These are phyloP conservation scores for Chrysoporthe puriensis DNA, from an alignment of 2,329 filamentous ascomycete genomes.

Conservation along the genomic window DNA sequence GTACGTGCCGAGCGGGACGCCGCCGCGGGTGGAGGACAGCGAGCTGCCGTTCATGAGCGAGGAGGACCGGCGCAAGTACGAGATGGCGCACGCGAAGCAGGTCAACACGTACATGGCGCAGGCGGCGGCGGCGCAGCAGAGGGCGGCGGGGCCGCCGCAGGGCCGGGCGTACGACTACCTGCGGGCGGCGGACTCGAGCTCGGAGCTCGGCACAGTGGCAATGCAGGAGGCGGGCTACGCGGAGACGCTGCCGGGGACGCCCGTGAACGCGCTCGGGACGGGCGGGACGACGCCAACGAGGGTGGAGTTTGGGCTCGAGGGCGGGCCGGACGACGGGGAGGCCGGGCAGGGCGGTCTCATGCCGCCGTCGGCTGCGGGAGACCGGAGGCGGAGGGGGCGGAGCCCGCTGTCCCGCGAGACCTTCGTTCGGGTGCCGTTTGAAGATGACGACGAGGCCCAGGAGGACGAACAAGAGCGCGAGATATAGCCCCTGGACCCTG, in stretches of 20 bases:
- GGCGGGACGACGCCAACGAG: conserved; percentile 5
- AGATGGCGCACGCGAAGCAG: conserved; percentile 65
- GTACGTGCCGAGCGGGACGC: conserved; percentile 68
- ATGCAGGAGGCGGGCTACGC: conserved; percentile 25
- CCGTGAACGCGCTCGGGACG: conserved; percentile 13
- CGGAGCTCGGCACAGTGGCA: neutral
- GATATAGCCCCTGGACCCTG: neutral
- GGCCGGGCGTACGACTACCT: conserved; percentile 9
- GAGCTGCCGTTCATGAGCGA: conserved; percentile 69
- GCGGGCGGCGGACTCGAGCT: conserved; percentile 1
- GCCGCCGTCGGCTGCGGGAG: conserved; percentile 5
- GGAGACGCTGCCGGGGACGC: conserved; percentile 28
- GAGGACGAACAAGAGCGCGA: conserved; percentile 5
- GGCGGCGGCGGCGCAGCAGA: conserved; percentile 44
- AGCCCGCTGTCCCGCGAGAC: conserved; percentile 22
- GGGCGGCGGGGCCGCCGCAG: conserved; percentile 22
- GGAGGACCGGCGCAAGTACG: conserved; percentile 75
- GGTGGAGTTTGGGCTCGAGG: conserved; percentile 4
- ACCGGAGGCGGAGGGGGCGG: conserved; percentile 7
- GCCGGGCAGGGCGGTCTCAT: neutral
- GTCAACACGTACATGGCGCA: conserved; percentile 41
- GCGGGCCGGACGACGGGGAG: neutral
- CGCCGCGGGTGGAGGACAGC: neutral
- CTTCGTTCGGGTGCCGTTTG: conserved; percentile 21
- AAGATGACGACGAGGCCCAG: conserved; percentile 22